Evolutionary conservation across 2,329 filamentous ascomycete genomes (phyloP).

Genomic region (Hawksworthiomyces lignivorus): DNA sequence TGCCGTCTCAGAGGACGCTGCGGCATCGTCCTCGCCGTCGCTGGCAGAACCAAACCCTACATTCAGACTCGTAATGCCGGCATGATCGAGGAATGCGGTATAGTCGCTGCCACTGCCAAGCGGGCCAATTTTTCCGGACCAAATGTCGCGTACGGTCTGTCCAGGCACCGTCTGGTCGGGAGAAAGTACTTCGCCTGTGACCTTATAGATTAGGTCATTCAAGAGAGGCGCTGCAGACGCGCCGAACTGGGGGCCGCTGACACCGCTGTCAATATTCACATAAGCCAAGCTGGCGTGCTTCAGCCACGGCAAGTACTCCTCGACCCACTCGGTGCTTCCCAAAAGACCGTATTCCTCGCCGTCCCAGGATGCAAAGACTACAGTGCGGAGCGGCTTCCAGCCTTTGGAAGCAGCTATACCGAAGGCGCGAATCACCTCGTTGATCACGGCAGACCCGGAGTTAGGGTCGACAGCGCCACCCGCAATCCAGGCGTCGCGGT

Average conservation of each 20-base stretch:
- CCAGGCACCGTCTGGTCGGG: slow-evolving; percentile 67
- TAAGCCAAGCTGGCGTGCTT: slow-evolving; percentile 67
- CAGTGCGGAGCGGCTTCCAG: slow-evolving; percentile 81
- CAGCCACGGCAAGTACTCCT: slow-evolving; percentile 81
- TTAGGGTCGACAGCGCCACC: slow-evolving; percentile 77
- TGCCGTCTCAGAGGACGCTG: too few species aligned
- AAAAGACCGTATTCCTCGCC: slow-evolving; percentile 80
- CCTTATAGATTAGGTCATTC: slow-evolving; percentile 63
- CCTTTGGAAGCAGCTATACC: slow-evolving; percentile 60
- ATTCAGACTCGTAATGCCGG: slow-evolving; percentile 58
- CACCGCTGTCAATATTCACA: slow-evolving; percentile 75
- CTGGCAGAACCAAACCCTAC: slow-evolving; percentile 45
- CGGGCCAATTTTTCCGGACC: slow-evolving; percentile 53
- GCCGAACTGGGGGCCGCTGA: slow-evolving; percentile 55
- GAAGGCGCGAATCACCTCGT: slow-evolving; percentile 69
- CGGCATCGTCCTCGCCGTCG: slow-evolving; percentile 11
- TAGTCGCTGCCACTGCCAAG: slow-evolving; percentile 70
- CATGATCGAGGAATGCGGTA: slow-evolving; percentile 66
- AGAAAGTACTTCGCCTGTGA: slow-evolving; percentile 54
- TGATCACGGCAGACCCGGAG: slow-evolving; percentile 70
- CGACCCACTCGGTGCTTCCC: slow-evolving; percentile 88
- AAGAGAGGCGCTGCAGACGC: slow-evolving; percentile 67
- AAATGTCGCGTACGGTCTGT: slow-evolving; percentile 62
- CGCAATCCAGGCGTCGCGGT: slow-evolving; percentile 65
- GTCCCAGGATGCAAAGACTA: slow-evolving; percentile 82